Base-by-base conservation (phyloP, 345 rosid species). In the Brassica rapa region DNA sequence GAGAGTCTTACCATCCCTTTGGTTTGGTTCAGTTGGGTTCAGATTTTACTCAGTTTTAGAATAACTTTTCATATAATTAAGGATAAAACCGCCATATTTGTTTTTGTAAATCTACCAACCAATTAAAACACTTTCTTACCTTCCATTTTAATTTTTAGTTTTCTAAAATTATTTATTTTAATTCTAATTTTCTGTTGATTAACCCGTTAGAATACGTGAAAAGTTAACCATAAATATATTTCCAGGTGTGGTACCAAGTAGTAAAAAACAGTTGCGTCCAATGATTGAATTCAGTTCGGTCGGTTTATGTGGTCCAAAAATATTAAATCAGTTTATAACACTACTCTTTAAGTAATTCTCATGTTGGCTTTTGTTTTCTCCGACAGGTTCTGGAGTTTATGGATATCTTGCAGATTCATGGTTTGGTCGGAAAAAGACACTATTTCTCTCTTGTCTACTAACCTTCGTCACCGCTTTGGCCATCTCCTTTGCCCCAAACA, bases 401-500 rank as follows among this genome's bases (percentile, higher is more conserved):
- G 92, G 96, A 11, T 80, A 63, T 53, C 70, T 90, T 21, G 96
- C 92, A 1, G 97, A 92, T 27, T 72, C 82, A 70, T 80, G 81
- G 68, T 70, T 90, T 5, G 94, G 94, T 19, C 77, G 97, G 39
- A 92, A 90, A 84, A 87, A 80, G 80, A 73, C 93, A 0, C 59
- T 88, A 1, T 41, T 86, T 7, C 73, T 86, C 19, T 78, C 93
- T 1, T 89, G 90, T 74, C 16, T 89, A 12, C 62, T 86, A 61
- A 83, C 92, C 5, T 87, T 90, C 0, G 68, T 74, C 2, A 86
- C 94, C 3, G 83, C 87, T 56, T 83, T 89, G 27, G 81, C 88
- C 9, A 87, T 94, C 8, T 91, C 96, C 12, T 78, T 93, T 37
- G 88, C 94, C 0, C 94, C 94, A 55, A 87, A 88, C 72, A 74